Base-by-base conservation (phyloP, 768 basidiomycete genomes). In the Macrocybe gigantea region DNA sequence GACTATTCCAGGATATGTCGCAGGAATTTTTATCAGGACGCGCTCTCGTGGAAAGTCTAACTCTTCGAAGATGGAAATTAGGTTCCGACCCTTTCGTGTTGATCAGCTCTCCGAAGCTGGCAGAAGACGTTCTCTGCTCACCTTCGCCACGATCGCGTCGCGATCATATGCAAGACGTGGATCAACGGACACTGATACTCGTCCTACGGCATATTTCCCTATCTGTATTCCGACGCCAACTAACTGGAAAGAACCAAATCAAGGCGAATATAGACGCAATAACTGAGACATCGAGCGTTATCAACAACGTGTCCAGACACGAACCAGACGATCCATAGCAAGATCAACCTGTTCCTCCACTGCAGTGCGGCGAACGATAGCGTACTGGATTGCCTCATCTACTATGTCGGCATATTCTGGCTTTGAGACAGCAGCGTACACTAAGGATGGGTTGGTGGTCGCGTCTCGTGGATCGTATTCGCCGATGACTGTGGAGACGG, bases 381-480 rank as follows among this genome's bases (percentile, higher is more conserved):
- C 60, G 49, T 65, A 64, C 9, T 44, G 33, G 1, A 66, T 58
- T 0, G 69, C 66, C 2, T 62, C 56, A 5, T 64, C 63, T 1
- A 62, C 34, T n/a, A 67, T 48, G 44, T 63, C 52, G 5, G 59
- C 53, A 34, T 70, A 70, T 47, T 65, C 58, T 1, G 62, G 61
- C 39, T 66, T 64, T n/a, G 56, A 60, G 1, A 67, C 58, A 3
- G 67, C 67, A 1, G 58, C 60, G 36, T 56, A 56, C 1, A 68
- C 60, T 2, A 69, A 58, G 2, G 68, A 69, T 5, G 67, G 68
- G 37, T 70, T 67, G 15, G 65, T 64, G 0, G 67, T 70, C 9
- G 69, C 67, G 47, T 70, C 67, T 7, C 53, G 52, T 15, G 66
- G 62, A 31, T 57, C 14, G 48, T 63, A 68, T 44, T 62, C 57